Evolutionary conservation across 2,329 filamentous ascomycete species (phyloP).

Genomic region (Fusarium scirpi): DNA sequence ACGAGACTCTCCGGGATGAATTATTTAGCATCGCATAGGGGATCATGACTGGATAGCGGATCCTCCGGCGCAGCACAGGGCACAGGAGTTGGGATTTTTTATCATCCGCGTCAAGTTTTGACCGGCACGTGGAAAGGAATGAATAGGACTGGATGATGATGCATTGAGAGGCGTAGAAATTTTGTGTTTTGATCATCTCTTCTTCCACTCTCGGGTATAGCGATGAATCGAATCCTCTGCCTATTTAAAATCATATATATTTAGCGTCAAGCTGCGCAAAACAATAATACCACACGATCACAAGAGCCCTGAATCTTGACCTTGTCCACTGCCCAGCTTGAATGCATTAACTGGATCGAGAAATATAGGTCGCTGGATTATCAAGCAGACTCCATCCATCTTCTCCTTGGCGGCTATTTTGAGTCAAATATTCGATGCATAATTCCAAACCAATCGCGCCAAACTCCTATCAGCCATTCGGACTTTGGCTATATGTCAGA

Average conservation of each 20-base stretch:
- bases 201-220: conserved; percentile 23
- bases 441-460: conserved; percentile 3
- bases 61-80: conserved; percentile 35
- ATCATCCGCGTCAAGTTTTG: conserved; percentile 34
- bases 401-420: conserved; percentile 9
- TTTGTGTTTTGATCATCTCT: conserved; percentile 12
- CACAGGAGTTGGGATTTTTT: conserved; percentile 32
- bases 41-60: conserved; percentile 40
- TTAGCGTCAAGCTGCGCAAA: conserved; percentile 32
- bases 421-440: background rate
- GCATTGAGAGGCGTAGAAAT: conserved; percentile 42
- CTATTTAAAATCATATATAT: conserved; percentile 29
- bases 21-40: conserved; percentile 42
- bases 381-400: conserved; percentile 12
- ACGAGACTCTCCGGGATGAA: conserved; percentile 1
- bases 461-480: background rate
- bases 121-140: conserved; percentile 30
- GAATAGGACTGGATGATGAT: conserved; percentile 25
- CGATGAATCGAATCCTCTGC: conserved; percentile 31
- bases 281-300: background rate
- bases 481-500: conserved; percentile 15
- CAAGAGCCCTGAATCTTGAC: background rate
- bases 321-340: background rate
- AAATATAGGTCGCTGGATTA: conserved; percentile 9
- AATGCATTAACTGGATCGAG: background rate